phyloP scores from a whole-genome alignment of 2,329 filamentous ascomycete genomes.

The Alternaria hordeiaustralica region DNA sequence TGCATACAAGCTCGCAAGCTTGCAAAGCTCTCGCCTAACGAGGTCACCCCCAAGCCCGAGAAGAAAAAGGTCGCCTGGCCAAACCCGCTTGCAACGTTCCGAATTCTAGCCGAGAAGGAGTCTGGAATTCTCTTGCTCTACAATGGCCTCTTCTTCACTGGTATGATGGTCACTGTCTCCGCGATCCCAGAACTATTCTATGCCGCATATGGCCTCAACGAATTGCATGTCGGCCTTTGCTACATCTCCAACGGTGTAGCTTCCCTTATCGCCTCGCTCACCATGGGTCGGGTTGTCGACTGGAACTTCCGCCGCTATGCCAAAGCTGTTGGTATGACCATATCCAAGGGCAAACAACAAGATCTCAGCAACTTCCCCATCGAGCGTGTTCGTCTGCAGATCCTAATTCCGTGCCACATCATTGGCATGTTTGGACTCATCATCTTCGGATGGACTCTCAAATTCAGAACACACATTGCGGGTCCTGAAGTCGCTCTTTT shows the following conservation, averaged over 20 bases:
- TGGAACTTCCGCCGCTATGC: slow-evolving; percentile 77
- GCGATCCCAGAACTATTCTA: slow-evolving; percentile 37
- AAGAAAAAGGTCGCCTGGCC: slow-evolving; percentile 32
- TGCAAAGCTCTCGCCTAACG: neutral
- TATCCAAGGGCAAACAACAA: slow-evolving; percentile 65
- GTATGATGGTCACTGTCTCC: slow-evolving; percentile 38
- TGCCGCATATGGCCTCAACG: slow-evolving; percentile 36
- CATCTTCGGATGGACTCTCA: slow-evolving; percentile 53
- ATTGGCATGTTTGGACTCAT: slow-evolving; percentile 43
- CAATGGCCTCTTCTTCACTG: slow-evolving; percentile 44
- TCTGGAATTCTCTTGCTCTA: slow-evolving; percentile 40
- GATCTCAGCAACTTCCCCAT: slow-evolving; percentile 60
- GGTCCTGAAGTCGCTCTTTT: slow-evolving; percentile 57
- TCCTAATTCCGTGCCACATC: slow-evolving; percentile 48
- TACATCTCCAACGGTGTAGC: slow-evolving; percentile 41
- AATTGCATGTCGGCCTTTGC: slow-evolving; percentile 39
- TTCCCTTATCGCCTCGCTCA: slow-evolving; percentile 33
- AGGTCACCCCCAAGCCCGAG: neutral
- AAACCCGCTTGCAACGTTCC: slow-evolving; percentile 36
- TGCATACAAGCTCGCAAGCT: slow-evolving; percentile 37
- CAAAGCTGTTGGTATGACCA: slow-evolving; percentile 63
- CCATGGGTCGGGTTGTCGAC: slow-evolving; percentile 60
- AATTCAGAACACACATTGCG: slow-evolving; percentile 47
- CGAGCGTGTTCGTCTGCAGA: slow-evolving; percentile 53
- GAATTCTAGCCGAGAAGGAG: slow-evolving; percentile 41